Evolutionary conservation across 2,329 filamentous ascomycete species (phyloP), one percentile per base, ranked within the genome.

Genomic region (Fusarium mexicanum): DNA sequence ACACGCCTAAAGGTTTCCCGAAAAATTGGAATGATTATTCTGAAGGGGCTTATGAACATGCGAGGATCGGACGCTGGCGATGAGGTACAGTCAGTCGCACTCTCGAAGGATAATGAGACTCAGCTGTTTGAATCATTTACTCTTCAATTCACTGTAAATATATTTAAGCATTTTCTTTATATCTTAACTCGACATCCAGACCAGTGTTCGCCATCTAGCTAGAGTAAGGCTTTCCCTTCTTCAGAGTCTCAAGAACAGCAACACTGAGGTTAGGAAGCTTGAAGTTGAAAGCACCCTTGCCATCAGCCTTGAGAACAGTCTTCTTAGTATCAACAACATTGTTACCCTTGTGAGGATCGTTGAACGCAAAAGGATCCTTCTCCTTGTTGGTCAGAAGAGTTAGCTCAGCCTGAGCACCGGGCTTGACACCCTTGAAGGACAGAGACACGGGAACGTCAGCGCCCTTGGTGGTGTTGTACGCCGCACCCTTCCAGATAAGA

Each of bases 201-300:
- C 6, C 9, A 12, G 6, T 20, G 4, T 11, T 2, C 0, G 9
- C 9, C 7, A 8, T 58, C 31, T 58, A 72, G 26, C 54, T 51
- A 22, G 41, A 41, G 16, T 61, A 74, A 16, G 38, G 43, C 61
- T 53, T 66, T 14, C 46, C 37, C 43, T 75, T 68, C n/a, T 65
- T 58, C 3, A 74, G 76, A 2, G 84, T 86, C 59, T 89, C 87
- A 60, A 91, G 76, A 6, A 91, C 85, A 20, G 88, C 88, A 55
- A 91, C 85, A 72, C 87, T 90, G 65, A 90, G 80, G 72, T 88
- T 82, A 0, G 88, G 89, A 76, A 91, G 68, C 33, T 78, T 82
- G 73, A 91, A 91, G 48, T 79, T 80, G 73, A 91, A 90, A 4
- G 75, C 79, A 5, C 89, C 89, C 33, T 84, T 81, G 7, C 78